Conservation (phyloP, 805 yeast species). For the Barnettozyma botsteinii region DNA sequence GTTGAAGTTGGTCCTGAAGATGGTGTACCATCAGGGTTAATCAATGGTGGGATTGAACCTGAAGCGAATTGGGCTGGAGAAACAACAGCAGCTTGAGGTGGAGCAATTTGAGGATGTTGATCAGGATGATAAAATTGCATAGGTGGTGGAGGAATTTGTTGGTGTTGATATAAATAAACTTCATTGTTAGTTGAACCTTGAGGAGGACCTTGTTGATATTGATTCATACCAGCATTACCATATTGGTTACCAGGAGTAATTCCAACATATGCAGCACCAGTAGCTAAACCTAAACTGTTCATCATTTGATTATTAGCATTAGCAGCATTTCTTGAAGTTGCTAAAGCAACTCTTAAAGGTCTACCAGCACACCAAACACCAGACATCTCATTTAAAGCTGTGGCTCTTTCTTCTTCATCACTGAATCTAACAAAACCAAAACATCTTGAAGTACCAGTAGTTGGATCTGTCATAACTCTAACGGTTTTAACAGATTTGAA, state of each 20-base stretch:
- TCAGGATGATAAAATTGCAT: constrained; percentile 16
- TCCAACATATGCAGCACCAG: constrained; percentile 7
- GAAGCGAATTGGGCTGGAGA: constrained; percentile 7
- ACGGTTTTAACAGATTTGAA: constrained; percentile 70
- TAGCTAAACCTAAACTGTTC: constrained; percentile 1
- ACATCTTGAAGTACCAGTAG: constrained; percentile 70
- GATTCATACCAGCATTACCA: constrained; percentile 9
- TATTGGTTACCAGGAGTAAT: constrained; percentile 5
- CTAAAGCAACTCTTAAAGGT: constrained; percentile 69
- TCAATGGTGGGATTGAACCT: constrained; percentile 2
- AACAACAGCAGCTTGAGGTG: constrained; percentile 2
- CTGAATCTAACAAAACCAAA: constrained; percentile 78
- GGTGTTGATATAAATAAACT: constrained; percentile 18
- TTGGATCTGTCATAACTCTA: constrained; percentile 81
- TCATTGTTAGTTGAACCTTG: constrained; percentile 13
- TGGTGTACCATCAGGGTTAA: constrained; percentile 2
- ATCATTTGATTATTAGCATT: constrained; percentile 5
- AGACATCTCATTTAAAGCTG: constrained; percentile 69
- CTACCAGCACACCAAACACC: constrained; percentile 79
- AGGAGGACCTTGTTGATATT: constrained; percentile 16
- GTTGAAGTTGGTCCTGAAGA: neutral
- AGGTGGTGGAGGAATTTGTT: constrained; percentile 19
- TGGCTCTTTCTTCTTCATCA: constrained; percentile 59
- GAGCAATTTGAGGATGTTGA: constrained; percentile 12
- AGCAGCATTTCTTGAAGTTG: constrained; percentile 58